These are phyloP conservation scores for Alloteropsis semialata DNA, from an alignment of 176 grass and related monocot genomes.

Conservation along the genomic window DNA sequence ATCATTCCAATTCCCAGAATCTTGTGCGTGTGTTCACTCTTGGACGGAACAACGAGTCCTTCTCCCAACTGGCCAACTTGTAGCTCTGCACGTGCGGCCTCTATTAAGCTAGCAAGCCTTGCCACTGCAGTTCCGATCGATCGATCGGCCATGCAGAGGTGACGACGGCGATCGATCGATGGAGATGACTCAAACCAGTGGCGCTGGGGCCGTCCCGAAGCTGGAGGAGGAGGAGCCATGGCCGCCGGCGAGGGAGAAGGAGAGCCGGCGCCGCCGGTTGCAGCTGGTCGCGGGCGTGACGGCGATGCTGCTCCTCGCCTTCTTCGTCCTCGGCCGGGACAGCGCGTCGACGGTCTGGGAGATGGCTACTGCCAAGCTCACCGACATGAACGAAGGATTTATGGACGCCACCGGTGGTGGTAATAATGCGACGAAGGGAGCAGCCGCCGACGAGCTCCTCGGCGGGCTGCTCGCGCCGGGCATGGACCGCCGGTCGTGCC, in stretches of 20 bases:
- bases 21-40: too few relatives aligned
- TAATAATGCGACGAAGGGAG: neutral
- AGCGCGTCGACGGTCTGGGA: slow-evolving; percentile 11
- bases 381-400: neutral
- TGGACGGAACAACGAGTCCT: too few relatives aligned
- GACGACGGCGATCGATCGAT: too few relatives aligned
- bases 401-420: neutral
- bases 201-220: neutral
- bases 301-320: slow-evolving; percentile 12
- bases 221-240: neutral
- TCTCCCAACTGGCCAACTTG: too few relatives aligned
- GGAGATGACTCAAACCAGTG: neutral
- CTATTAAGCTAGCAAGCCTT: too few relatives aligned
- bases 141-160: too few relatives aligned
- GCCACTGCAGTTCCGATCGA: too few relatives aligned
- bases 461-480: slow-evolving; percentile 19
- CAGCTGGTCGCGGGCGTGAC: neutral
- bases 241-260: neutral
- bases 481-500: slow-evolving; percentile 26
- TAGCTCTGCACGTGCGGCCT: too few relatives aligned
- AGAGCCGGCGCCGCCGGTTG: neutral
- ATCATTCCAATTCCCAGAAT: too few relatives aligned
- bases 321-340: neutral
- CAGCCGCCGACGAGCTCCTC: slow-evolving; percentile 35
- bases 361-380: neutral